Conservation (phyloP, 2,329 filamentous ascomycete genomes). For the Daldinia eschscholtzii region DNA sequence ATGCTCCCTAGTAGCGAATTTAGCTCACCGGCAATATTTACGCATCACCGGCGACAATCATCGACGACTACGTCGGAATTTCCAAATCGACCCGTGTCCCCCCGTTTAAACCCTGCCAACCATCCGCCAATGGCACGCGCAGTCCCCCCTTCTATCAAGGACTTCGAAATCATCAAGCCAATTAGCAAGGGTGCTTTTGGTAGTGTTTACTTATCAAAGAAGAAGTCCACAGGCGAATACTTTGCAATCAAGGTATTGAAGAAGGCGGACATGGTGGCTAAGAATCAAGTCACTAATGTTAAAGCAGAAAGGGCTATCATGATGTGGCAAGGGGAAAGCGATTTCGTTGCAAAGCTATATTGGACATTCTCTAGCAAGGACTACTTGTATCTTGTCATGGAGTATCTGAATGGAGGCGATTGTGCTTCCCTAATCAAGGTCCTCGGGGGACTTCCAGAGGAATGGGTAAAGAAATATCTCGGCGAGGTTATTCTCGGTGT, state of each 20-base stretch:
- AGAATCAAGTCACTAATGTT: constrained; percentile 99
- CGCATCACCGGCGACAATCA: constrained; percentile 85
- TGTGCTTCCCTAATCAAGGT: constrained; percentile 97
- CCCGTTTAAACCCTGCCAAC: constrained; percentile 80
- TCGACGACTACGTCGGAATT: constrained; percentile 85
- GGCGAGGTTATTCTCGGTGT: constrained; percentile 97
- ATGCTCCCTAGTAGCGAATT: constrained; percentile 87
- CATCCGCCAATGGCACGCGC: constrained; percentile 87
- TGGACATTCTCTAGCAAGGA: constrained; percentile 99
- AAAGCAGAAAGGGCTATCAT: constrained; percentile 99
- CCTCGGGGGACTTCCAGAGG: constrained; percentile 89
- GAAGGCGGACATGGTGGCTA: constrained; percentile 99
- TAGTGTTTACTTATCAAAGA: constrained; percentile 97
- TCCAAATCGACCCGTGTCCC: constrained; percentile 79
- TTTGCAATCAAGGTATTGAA: constrained; percentile 99
- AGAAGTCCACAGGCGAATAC: constrained; percentile 98
- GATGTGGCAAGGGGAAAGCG: constrained; percentile 99
- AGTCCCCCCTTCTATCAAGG: constrained; percentile 95
- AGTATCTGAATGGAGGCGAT: constrained; percentile 97
- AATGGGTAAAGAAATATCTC: constrained; percentile 98
- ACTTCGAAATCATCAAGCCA: constrained; percentile 99
- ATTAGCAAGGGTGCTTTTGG: constrained; percentile 99
- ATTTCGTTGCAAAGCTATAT: constrained; percentile 98
- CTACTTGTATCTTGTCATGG: constrained; percentile 98
- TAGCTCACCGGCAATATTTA: constrained; percentile 75